Evolutionary conservation across 495 filamentous ascomycete genomes (phyloP).

Genomic region (Trichocladium uniseriatum): DNA sequence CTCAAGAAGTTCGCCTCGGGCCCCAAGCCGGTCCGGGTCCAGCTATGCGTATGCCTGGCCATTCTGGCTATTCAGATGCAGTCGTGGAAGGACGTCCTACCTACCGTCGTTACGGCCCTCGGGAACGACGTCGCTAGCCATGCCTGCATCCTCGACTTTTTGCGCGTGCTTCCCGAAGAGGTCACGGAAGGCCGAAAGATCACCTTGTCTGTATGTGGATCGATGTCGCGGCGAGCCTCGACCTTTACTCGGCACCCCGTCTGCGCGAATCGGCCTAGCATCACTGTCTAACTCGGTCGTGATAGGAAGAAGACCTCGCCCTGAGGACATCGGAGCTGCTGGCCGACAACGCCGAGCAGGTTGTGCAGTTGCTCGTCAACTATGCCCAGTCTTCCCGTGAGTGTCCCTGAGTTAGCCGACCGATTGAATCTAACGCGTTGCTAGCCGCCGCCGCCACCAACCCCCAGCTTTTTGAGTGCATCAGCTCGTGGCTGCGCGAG

Average conservation of each 20-base stretch:
- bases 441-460: constrained; percentile 64
- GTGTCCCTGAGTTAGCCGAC: constrained; percentile 17
- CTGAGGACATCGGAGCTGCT: constrained; percentile 77
- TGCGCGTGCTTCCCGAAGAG: constrained; percentile 94
- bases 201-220: constrained; percentile 88
- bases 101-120: constrained; percentile 65
- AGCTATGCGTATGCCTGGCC: constrained; percentile 89
- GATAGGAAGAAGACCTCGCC: constrained; percentile 85
- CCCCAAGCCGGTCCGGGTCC: constrained; percentile 83
- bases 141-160: constrained; percentile 85
- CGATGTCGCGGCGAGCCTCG: constrained; percentile 43
- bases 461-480: constrained; percentile 85
- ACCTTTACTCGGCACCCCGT: constrained; percentile 28
- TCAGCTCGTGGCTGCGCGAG: constrained; percentile 92
- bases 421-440: background rate
- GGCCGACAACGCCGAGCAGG: constrained; percentile 78
- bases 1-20: constrained; percentile 71
- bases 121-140: constrained; percentile 66
- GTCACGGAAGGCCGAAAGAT: constrained; percentile 98
- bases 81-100: constrained; percentile 89
- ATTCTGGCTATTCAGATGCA: constrained; percentile 94
- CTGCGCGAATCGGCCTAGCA: constrained; percentile 36
- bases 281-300: constrained; percentile 44
- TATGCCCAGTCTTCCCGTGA: constrained; percentile 86
- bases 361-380: constrained; percentile 73